Percentiles rank a stretch among this genome's conserved stretches.
phyloP scores from a whole-genome alignment of 108 stramenopile genomes.

The Parietichytrium sp. region DNA sequence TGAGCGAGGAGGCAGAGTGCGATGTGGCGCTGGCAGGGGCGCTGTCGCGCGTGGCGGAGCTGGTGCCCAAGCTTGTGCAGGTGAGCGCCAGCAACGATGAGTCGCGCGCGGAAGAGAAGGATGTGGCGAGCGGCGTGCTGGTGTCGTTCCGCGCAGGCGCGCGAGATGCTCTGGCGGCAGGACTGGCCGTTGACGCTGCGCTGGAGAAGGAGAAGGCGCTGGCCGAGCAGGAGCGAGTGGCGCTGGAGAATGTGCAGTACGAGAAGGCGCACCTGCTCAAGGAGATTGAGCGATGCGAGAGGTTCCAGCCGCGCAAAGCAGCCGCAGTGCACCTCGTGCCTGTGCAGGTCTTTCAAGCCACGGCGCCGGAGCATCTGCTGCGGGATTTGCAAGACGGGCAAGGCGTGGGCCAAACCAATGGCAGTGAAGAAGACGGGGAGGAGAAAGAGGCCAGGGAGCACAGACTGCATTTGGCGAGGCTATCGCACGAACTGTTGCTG shows the following conservation, averaged over 20 bases:
- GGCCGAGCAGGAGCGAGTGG: background rate
- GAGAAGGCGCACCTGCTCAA: slow-evolving; percentile 20
- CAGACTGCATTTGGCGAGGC: background rate
- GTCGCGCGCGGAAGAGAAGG: too few relatives aligned
- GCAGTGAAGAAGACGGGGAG: background rate
- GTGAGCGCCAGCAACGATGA: too few relatives aligned
- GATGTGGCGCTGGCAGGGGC: too few relatives aligned
- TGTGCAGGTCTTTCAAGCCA: background rate
- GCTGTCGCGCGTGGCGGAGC: too few relatives aligned
- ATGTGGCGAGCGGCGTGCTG: too few relatives aligned
- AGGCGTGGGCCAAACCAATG: too few relatives aligned
- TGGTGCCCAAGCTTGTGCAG: too few relatives aligned
- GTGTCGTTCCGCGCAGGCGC: too few relatives aligned
- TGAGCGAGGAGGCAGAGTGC: too few relatives aligned
- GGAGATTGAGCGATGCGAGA: slow-evolving; percentile 21
- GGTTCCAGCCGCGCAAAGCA: background rate
- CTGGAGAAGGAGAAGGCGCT: background rate
- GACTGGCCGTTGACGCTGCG: too few relatives aligned
- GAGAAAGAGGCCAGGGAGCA: too few relatives aligned
- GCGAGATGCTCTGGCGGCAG: too few relatives aligned
- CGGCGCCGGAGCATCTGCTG: background rate
- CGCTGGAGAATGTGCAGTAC: slow-evolving; percentile 31
- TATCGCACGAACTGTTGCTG: slow-evolving; percentile 30
- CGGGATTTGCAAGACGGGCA: background rate
- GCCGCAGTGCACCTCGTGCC: slow-evolving; percentile 4